Evolutionary conservation across 768 basidiomycete genomes (phyloP).

Genomic region (Boletus edulis): DNA sequence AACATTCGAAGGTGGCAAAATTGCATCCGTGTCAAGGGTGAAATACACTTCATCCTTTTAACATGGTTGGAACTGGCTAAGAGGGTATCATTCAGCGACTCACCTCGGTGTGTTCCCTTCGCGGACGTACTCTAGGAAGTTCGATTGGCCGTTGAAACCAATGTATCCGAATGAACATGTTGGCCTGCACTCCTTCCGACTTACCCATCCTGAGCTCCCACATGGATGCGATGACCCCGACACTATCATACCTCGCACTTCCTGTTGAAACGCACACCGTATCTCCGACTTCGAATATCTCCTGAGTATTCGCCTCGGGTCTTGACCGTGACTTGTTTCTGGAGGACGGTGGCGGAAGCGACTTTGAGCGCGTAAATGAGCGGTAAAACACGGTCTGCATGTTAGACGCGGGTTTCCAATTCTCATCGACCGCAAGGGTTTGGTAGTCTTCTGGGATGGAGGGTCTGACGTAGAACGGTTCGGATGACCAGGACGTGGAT

Average conservation of each 20-base stretch:
- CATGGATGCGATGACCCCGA: constrained; percentile 69
- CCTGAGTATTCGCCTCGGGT: constrained; percentile 10
- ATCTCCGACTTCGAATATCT: constrained; percentile 58
- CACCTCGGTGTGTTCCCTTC: constrained; percentile 61
- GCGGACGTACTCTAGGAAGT: constrained; percentile 56
- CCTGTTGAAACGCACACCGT: constrained; percentile 57
- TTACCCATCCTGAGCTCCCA: constrained; percentile 49
- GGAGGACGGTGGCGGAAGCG: constrained; percentile 14
- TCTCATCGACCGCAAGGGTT: constrained; percentile 25
- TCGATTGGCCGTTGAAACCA: constrained; percentile 75
- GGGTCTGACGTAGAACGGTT: constrained; percentile 20
- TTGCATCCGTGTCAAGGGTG: constrained; percentile 46
- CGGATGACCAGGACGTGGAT: constrained; percentile 26
- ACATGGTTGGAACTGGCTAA: neutral
- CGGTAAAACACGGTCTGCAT: constrained; percentile 29
- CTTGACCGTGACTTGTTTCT: constrained; percentile 12
- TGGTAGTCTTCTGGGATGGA: constrained; percentile 28
- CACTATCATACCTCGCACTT: constrained; percentile 47
- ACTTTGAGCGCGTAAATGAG: constrained; percentile 26
- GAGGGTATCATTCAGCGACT: constrained; percentile 12
- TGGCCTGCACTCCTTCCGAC: constrained; percentile 29
- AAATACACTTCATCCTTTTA: constrained; percentile 76
- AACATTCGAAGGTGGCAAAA: constrained; percentile 51
- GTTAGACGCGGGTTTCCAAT: constrained; percentile 17
- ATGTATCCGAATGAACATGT: constrained; percentile 61